Percentiles rank a stretch among this genome's conserved stretches.
Conservation (phyloP, 306 rosid genomes). For the Acacia acuminata region DNA sequence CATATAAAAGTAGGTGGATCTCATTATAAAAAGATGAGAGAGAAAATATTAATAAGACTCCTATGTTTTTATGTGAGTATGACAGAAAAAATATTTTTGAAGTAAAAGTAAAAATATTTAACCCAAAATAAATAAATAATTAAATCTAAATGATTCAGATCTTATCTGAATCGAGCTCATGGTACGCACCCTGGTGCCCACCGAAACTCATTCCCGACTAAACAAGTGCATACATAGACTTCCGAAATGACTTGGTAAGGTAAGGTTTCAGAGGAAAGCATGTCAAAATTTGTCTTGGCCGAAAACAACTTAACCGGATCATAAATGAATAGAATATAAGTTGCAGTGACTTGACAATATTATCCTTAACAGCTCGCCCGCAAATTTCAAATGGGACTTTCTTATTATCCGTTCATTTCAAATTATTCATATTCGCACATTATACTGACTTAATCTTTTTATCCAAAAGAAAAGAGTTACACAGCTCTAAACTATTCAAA, state of each 20-base stretch:
- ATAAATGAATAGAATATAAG: neutral
- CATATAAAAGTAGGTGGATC: too few relatives aligned
- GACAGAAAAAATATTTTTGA: too few relatives aligned
- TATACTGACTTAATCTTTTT: constrained; percentile 10
- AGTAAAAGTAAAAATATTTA: too few relatives aligned
- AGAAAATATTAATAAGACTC: too few relatives aligned
- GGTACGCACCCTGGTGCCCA: too few relatives aligned
- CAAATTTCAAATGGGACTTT: neutral
- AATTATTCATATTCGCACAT: constrained; percentile 29
- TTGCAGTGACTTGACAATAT: neutral
- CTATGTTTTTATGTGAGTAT: too few relatives aligned
- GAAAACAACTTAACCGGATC: neutral
- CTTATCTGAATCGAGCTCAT: too few relatives aligned
- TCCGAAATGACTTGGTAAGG: neutral
- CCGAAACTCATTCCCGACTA: neutral
- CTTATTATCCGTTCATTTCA: constrained; percentile 19
- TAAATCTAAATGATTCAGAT: too few relatives aligned
- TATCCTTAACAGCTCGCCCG: neutral
- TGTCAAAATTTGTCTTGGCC: neutral
- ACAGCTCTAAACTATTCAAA: constrained; percentile 22
- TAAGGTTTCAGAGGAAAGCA: neutral
- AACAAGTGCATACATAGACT: neutral
- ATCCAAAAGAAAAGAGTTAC: neutral
- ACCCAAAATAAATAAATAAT: too few relatives aligned
- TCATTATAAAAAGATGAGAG: too few relatives aligned